Evolutionary conservation across 1,284 basidiomycete genomes (phyloP), one percentile per base, ranked within the genome.

Genomic region (Abortiporus biennis): DNA sequence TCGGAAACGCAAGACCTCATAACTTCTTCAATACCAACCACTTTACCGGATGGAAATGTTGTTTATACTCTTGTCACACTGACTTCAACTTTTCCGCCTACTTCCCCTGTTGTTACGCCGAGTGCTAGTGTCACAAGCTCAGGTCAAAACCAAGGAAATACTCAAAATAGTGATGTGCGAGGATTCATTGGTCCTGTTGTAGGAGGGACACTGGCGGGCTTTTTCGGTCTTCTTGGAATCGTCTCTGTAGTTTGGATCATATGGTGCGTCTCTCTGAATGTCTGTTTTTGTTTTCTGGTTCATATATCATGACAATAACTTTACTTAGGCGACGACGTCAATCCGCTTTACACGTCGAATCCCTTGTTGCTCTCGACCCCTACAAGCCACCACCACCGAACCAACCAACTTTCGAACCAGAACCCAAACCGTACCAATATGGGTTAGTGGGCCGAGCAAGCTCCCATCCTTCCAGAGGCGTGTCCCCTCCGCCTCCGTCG

Each of bases 401-500:
- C 44, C 21, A 50, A 11, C 45, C 50, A 4, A 47, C 15, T 29
- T 22, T 44, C 45, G 24, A 51, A 9, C 46, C 50, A 4, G 47
- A 57, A 30, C 57, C 53, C 0, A 52, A 51, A 37, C 57, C 57
- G 6, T 61, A 59, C 46, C 40, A 55, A 23, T 61, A 61, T 44
- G 59, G 59, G 3, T 40, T 49, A 12, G 48, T 61, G 12, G 57
- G 57, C 2, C 52, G 57, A 9, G 44, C 46, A 4, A 38, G 40
- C 4, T 52, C 50, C 19, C 45, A 45, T 40, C 38, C 38, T 11
- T 40, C 38, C 8, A 5, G 27, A 4, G 38, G 16, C 4, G 24
- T 11, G 6, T 38, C 37, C 4, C 37, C 39, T n/a, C 40, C 40
- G 42, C 46, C 11, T 48, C 49, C 34, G 9, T 29, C 27, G 27